Evolutionary conservation across 495 filamentous ascomycete species (phyloP).

Genomic region (Neurospora cerealis): DNA sequence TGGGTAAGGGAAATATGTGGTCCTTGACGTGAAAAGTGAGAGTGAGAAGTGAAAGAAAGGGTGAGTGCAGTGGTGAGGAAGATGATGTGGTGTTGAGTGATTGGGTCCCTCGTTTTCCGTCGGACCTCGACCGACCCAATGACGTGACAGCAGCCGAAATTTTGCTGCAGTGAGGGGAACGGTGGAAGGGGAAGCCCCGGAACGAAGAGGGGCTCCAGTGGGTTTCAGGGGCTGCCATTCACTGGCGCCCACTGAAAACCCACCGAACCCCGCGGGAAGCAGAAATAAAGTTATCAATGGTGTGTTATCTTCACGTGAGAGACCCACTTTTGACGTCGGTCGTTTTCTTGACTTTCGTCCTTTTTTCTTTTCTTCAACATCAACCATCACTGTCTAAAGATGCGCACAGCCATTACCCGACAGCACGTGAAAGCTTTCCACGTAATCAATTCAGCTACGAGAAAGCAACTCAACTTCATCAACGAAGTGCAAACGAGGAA

Average conservation of each 20-base stretch:
- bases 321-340: not conserved
- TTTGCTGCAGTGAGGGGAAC: not conserved
- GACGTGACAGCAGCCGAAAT: not conserved
- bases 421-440: not conserved
- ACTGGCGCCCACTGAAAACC: not conserved
- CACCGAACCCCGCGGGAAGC: not conserved
- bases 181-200: not conserved
- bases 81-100: not conserved
- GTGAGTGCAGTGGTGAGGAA: not conserved
- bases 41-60: not conserved
- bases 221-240: not conserved
- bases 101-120: not conserved
- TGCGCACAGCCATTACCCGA: not conserved
- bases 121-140: not conserved
- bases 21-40: not conserved
- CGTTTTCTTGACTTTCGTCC: not conserved
- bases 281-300: not conserved
- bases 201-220: not conserved
- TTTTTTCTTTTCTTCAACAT: not conserved
- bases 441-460: not conserved
- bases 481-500: not conserved
- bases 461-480: not conserved
- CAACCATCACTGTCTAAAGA: not conserved
- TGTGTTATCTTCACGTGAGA: not conserved
- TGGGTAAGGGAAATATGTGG: not conserved